Conservation (phyloP, 768 basidiomycete genomes). For the Amanita phalloides region DNA sequence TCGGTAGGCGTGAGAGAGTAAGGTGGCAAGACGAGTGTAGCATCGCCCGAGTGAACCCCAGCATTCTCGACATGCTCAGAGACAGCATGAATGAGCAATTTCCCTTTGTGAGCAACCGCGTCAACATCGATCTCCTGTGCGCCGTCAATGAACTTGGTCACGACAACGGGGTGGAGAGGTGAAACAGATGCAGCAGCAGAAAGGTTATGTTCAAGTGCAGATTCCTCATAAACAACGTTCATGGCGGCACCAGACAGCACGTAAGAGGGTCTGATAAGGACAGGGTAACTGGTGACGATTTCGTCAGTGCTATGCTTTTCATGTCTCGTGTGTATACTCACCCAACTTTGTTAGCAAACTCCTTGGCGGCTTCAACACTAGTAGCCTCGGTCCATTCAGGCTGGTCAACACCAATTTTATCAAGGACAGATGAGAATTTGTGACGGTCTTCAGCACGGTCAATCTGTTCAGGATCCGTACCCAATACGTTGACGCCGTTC, state of each 20-base stretch:
- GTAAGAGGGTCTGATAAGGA: conserved; percentile 96
- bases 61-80: conserved; percentile 99
- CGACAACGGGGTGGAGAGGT: conserved; percentile 93
- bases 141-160: conserved; percentile 97
- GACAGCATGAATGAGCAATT: conserved; percentile 87
- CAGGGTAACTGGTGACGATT: conserved; percentile 61
- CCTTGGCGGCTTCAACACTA: conserved; percentile 81
- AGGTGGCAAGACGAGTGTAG: conserved; percentile 93
- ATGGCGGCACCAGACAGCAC: conserved; percentile 98
- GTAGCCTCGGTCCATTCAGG: conserved; percentile 94
- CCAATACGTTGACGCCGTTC: conserved; percentile 84
- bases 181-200: conserved; percentile 97
- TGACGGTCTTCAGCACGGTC: conserved; percentile 98
- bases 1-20: conserved; percentile 69
- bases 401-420: conserved; percentile 92
- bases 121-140: conserved; percentile 99
- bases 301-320: neutral
- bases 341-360: conserved; percentile 80
- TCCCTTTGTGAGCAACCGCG: conserved; percentile 89
- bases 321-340: conserved; percentile 20
- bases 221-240: conserved; percentile 96
- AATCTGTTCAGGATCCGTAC: conserved; percentile 91
- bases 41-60: conserved; percentile 97
- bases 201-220: conserved; percentile 81
- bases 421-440: conserved; percentile 97